phyloP scores from a whole-genome alignment of 306 rosid genomes.

The Castanea mollissima region DNA sequence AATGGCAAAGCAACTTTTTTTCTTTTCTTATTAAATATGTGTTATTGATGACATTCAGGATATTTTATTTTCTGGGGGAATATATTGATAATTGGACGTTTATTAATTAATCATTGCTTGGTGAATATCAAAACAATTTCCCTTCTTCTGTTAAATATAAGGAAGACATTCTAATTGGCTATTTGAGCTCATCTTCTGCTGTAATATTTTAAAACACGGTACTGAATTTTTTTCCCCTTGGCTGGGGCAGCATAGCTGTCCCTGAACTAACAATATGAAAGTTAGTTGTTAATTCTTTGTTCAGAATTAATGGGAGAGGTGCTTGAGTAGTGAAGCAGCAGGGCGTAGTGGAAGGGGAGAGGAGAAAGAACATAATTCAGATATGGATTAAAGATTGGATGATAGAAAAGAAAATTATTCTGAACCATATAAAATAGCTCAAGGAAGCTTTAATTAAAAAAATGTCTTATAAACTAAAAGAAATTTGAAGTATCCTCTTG shows the following conservation, averaged over 20 bases:
- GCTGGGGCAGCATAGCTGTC: background rate
- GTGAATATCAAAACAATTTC: background rate
- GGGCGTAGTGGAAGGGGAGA: background rate
- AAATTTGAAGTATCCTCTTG: background rate
- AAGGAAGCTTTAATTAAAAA: background rate
- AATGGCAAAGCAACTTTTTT: background rate
- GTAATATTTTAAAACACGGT: background rate
- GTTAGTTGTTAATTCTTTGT: background rate
- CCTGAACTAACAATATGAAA: background rate
- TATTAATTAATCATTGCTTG: background rate
- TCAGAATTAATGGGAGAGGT: background rate
- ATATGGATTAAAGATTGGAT: background rate
- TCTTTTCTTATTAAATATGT: background rate
- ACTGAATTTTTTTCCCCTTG: background rate
- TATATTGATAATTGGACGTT: background rate
- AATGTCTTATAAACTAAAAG: background rate
- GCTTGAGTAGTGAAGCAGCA: background rate
- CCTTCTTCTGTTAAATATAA: background rate
- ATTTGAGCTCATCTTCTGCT: slow-evolving; percentile 4
- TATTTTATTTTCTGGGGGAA: background rate
- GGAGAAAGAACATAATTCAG: background rate
- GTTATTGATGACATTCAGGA: background rate
- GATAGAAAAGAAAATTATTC: background rate
- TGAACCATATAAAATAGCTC: background rate
- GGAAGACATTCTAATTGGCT: background rate